Evolutionary conservation across 176 grass and related monocot genomes (phyloP).

Genomic region (Cocos nucifera): DNA sequence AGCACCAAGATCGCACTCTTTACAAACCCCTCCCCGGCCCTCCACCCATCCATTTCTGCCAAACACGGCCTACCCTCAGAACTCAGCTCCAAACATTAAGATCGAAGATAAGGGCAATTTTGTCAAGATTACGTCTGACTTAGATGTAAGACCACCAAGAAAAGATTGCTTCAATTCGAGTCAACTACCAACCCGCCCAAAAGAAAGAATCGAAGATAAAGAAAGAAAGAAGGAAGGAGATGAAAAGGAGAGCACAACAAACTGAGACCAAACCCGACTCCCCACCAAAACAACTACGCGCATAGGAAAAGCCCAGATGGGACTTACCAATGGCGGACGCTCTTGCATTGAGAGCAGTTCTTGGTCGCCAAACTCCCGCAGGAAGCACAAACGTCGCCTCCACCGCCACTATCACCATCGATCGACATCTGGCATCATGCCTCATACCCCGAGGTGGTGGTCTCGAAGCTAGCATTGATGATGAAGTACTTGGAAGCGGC

Average conservation of each 20-base stretch:
- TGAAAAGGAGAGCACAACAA: conserved; percentile 58
- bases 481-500: too few relatives aligned
- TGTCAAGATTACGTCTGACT: conserved; percentile 6
- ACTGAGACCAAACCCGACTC: too few relatives aligned
- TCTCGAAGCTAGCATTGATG: conserved; percentile 33
- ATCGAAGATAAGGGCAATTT: neutral
- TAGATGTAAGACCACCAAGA: neutral
- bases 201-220: conserved; percentile 13
- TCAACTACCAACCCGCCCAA: conserved; percentile 42
- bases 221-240: neutral
- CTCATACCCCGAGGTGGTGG: conserved; percentile 26
- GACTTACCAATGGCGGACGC: too few relatives aligned
- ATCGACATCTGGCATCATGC: conserved; percentile 38
- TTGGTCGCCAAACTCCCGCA: conserved; percentile 51
- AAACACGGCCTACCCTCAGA: neutral
- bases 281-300: too few relatives aligned
- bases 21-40: conserved; percentile 22
- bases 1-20: conserved; percentile 5
- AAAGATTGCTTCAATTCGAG: conserved; percentile 30
- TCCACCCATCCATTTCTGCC: conserved; percentile 10
- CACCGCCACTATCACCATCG: conserved; percentile 3
- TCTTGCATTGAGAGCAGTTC: conserved; percentile 71
- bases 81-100: neutral
- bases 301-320: too few relatives aligned
- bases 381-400: conserved; percentile 25